Conservation (phyloP, 2,329 filamentous ascomycete genomes). For the Ilyonectria sp. region DNA sequence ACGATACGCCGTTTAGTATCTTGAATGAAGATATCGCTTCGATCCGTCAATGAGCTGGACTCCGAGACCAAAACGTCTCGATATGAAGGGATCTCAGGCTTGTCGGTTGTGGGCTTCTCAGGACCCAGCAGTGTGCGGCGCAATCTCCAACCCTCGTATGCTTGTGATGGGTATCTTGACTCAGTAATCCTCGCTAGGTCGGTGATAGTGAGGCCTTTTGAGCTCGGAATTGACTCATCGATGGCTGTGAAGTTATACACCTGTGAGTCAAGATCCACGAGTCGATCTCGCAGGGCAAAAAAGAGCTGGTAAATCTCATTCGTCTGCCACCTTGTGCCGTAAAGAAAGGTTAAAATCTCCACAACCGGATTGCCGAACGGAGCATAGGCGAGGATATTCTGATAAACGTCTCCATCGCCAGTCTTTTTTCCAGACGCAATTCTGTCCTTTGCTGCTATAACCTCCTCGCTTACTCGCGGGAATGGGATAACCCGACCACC, state of each 20-base stretch:
- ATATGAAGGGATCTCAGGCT: too few relatives aligned
- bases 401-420: slow-evolving; percentile 18
- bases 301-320: slow-evolving; percentile 29
- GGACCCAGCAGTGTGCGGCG: too few relatives aligned
- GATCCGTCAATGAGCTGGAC: too few relatives aligned
- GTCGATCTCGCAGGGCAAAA: slow-evolving; percentile 14
- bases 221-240: too few relatives aligned
- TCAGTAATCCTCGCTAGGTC: too few relatives aligned
- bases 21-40: too few relatives aligned
- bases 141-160: too few relatives aligned
- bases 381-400: not conserved
- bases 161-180: too few relatives aligned
- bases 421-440: not conserved
- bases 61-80: too few relatives aligned
- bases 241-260: slow-evolving; percentile 11
- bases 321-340: slow-evolving; percentile 9
- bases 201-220: too few relatives aligned
- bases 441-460: not conserved
- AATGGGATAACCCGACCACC: slow-evolving; percentile 14
- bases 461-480: not conserved
- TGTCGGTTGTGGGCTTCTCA: too few relatives aligned
- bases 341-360: not conserved
- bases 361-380: slow-evolving; percentile 4
- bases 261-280: slow-evolving; percentile 10
- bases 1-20: too few relatives aligned